These are phyloP conservation scores for Neolentinus lepideus DNA, from an alignment of 1,284 basidiomycete species.

Conservation along the genomic window DNA sequence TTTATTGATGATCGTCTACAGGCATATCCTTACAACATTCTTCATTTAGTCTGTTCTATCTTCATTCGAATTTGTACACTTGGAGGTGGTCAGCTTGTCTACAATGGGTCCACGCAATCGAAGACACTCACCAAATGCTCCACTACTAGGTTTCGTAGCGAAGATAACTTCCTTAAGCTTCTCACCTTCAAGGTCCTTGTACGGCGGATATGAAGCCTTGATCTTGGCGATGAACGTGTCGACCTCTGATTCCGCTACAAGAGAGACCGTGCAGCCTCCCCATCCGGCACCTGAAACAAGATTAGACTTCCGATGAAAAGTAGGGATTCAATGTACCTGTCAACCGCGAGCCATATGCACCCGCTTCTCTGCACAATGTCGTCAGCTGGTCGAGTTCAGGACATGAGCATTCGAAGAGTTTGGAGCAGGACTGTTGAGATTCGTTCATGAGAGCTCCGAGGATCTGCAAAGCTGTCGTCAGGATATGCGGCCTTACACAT, in stretches of 20 bases:
- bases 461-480: constrained; percentile 26
- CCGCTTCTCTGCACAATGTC: constrained; percentile 51
- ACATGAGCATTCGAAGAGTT: constrained; percentile 74
- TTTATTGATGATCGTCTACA: too few species aligned
- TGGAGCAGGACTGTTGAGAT: constrained; percentile 64
- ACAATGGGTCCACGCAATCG: too few species aligned
- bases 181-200: constrained; percentile 52
- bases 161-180: constrained; percentile 67
- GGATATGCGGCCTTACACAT: background rate
- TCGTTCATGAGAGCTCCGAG: constrained; percentile 76
- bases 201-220: constrained; percentile 53
- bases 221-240: constrained; percentile 62
- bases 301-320: constrained; percentile 2
- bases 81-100: background rate
- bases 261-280: constrained; percentile 85
- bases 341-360: constrained; percentile 72
- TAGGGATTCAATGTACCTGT: constrained; percentile 41
- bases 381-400: constrained; percentile 69
- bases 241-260: constrained; percentile 66
- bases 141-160: constrained; percentile 79
- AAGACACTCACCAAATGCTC: constrained; percentile 65
- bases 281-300: constrained; percentile 67
- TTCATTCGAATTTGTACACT: constrained; percentile 2
- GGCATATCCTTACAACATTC: too few species aligned
- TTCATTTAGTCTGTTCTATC: background rate